Evolutionary conservation across 2,329 filamentous ascomycete genomes (phyloP).

Genomic region (Ambrosiella beaveri): DNA sequence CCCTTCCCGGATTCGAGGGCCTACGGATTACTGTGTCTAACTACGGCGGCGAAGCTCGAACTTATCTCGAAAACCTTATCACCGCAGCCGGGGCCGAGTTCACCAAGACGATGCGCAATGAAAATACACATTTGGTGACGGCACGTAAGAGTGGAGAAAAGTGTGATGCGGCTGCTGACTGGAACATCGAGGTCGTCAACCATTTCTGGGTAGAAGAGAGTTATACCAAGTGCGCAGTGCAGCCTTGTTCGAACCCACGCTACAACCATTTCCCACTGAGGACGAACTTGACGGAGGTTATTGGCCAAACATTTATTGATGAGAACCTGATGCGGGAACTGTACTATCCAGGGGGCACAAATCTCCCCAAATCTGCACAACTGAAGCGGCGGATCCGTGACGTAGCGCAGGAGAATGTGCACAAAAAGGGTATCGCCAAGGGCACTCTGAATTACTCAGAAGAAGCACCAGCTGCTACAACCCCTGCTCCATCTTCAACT

Average conservation of each 20-base stretch:
- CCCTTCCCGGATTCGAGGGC: constrained; percentile 62
- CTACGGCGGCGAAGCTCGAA: constrained; percentile 83
- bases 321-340: constrained; percentile 40
- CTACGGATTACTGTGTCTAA: constrained; percentile 82
- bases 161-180: constrained; percentile 78
- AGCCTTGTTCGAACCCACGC: constrained; percentile 51
- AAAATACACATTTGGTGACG: constrained; percentile 91
- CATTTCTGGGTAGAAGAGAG: constrained; percentile 97
- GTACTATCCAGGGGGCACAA: constrained; percentile 46
- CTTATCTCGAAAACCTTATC: constrained; percentile 86
- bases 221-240: constrained; percentile 72
- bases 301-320: constrained; percentile 75
- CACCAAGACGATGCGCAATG: constrained; percentile 85
- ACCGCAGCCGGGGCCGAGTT: constrained; percentile 69
- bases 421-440: constrained; percentile 28
- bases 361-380: constrained; percentile 26
- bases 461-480: background rate
- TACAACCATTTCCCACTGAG: constrained; percentile 77
- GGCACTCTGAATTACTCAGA: constrained; percentile 27
- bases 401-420: constrained; percentile 33
- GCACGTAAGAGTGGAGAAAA: constrained; percentile 84
- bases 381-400: constrained; percentile 34
- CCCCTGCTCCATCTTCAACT: background rate
- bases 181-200: constrained; percentile 79
- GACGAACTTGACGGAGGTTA: constrained; percentile 83